These are phyloP conservation scores for Elongisporangium undulatum DNA, from an alignment of 352 stramenopile species.

Conservation along the genomic window DNA sequence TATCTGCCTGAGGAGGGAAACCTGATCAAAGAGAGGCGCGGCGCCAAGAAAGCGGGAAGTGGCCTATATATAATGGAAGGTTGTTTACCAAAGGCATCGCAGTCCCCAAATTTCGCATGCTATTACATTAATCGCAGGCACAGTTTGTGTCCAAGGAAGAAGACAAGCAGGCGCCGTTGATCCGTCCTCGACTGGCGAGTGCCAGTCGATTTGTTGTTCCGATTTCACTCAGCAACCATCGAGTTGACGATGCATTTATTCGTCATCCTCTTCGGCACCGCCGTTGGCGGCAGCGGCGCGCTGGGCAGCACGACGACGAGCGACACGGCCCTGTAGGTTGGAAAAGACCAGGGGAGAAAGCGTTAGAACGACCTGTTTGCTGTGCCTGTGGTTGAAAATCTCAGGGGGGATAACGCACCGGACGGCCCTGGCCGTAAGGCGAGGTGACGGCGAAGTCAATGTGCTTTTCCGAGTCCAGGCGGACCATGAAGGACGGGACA, in stretches of 20 bases:
- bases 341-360: not conserved
- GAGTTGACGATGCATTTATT: constrained; percentile 42
- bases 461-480: constrained; percentile 98
- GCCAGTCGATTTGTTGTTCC: not conserved
- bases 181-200: constrained; percentile 21
- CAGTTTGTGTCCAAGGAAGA: not conserved
- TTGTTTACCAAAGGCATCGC: constrained; percentile 3
- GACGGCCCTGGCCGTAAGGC: constrained; percentile 96
- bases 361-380: not conserved
- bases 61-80: not conserved
- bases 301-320: constrained; percentile 91
- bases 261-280: constrained; percentile 75
- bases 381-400: not conserved
- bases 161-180: constrained; percentile 13
- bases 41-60: not conserved
- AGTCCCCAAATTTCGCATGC: constrained; percentile 82
- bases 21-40: not conserved
- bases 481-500: constrained; percentile 98
- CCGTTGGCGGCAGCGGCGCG: constrained; percentile 89
- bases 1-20: not conserved
- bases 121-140: constrained; percentile 71
- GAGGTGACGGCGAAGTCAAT: constrained; percentile 99
- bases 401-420: constrained; percentile 31
- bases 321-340: constrained; percentile 88
- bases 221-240: not conserved